Conservation (phyloP, 345 rosid species). For the Gossypium sturtianum region DNA sequence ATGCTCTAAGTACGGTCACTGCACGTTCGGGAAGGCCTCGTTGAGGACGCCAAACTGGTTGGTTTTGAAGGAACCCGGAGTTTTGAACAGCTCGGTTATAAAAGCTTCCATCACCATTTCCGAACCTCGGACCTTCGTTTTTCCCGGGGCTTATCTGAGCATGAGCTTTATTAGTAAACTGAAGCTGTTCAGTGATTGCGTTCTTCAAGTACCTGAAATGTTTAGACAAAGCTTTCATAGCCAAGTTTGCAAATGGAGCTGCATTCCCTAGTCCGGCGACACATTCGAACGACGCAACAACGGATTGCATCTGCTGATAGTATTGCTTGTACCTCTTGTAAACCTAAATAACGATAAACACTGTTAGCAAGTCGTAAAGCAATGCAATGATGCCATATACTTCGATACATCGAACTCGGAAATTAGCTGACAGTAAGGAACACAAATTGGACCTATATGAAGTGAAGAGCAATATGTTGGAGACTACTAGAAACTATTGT, state of each 20-base stretch:
- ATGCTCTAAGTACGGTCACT: slow-evolving; percentile 72
- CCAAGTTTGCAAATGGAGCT: slow-evolving; percentile 65
- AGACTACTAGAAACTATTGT: neutral
- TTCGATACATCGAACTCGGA: neutral
- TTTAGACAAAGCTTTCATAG: slow-evolving; percentile 73
- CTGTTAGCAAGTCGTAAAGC: neutral
- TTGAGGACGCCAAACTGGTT: slow-evolving; percentile 87
- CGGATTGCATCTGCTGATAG: slow-evolving; percentile 80
- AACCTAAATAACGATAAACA: slow-evolving; percentile 35
- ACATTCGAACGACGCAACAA: slow-evolving; percentile 67
- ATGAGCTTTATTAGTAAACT: slow-evolving; percentile 36
- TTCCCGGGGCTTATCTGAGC: slow-evolving; percentile 33
- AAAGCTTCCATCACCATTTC: slow-evolving; percentile 33
- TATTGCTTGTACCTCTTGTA: slow-evolving; percentile 78
- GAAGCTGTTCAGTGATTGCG: slow-evolving; percentile 75
- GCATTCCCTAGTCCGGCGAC: slow-evolving; percentile 86
- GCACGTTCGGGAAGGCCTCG: slow-evolving; percentile 90
- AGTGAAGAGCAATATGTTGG: neutral
- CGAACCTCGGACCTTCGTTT: slow-evolving; percentile 42
- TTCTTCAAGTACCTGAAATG: slow-evolving; percentile 72
- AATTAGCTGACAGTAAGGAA: neutral
- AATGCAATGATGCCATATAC: neutral
- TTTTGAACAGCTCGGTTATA: slow-evolving; percentile 32
- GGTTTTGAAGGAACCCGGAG: slow-evolving; percentile 46
- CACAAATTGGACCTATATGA: neutral